Base-by-base conservation (phyloP, 1,284 basidiomycete genomes). In the Grifola frondosa region DNA sequence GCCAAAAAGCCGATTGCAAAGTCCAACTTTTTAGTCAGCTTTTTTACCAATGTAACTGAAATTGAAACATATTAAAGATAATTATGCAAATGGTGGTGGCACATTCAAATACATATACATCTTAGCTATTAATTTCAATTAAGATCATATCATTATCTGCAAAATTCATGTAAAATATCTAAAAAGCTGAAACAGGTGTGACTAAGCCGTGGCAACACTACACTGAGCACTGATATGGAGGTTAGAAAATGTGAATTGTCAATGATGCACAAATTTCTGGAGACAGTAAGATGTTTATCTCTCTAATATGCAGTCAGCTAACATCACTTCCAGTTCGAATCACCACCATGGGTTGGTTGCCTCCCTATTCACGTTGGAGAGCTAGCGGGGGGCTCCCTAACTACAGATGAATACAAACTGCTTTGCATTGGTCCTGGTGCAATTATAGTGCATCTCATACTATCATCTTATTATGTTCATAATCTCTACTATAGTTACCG, bases 251-350 rank as follows among this genome's bases (percentile, higher is more conserved):
- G 61, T 0, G 64, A 67, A 40, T 51, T 66, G 0, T 37, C 56
- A 11, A 13, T 49, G 3, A 48, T 67, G 15, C 63, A 65, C 39
- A 28, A 39, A 2, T 53, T 60, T 42, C 38, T 59, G 1, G 39
- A 45, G n/a, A 44, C 31, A 17, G 57, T 57, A 42, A 15, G 49
- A n/a, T n/a, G n/a, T n/a, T n/a, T n/a, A n/a, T 42, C 4, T 5
- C 15, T 25, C 34, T n/a, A 32, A n/a, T 22, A 39, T 15, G 9
- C 13, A 6, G n/a, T n/a, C n/a, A n/a, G n/a, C n/a, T n/a, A n/a
- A n/a, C n/a, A n/a, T n/a, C n/a, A n/a, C n/a, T n/a, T n/a, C n/a
- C 30, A 65, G 62, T 62, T 62, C 48, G 62, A 66, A 37, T 35
- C 58, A 6, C 64, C 64, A 9, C 26, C 42, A 7, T 65, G 63